Conservation (phyloP, 495 filamentous ascomycete genomes). For the Daldinia concentrica region DNA sequence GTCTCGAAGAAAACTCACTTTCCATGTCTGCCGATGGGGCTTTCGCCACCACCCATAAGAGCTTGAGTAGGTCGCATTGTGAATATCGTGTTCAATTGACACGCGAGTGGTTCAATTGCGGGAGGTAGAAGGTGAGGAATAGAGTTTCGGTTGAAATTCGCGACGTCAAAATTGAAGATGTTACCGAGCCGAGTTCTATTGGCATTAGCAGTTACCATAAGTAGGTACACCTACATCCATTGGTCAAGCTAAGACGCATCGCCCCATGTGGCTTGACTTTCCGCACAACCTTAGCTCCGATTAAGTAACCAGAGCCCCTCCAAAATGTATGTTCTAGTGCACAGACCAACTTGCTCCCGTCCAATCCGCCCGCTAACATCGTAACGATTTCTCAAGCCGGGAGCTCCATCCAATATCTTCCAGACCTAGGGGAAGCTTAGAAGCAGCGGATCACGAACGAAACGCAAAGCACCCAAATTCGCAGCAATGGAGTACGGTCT, state of each 20-base stretch:
- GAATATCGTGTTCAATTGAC: conserved; percentile 45
- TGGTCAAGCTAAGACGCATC: conserved; percentile 13
- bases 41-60: conserved; percentile 61
- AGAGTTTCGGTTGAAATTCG: conserved; percentile 40
- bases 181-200: not conserved
- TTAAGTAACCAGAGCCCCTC: not conserved
- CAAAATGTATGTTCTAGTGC: not conserved
- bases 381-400: conserved; percentile 24
- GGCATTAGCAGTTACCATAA: not conserved
- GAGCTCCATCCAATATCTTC: conserved; percentile 21
- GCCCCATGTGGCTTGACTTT: conserved; percentile 34
- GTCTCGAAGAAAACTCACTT: conserved; percentile 66
- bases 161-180: conserved; percentile 46
- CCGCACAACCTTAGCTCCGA: not conserved
- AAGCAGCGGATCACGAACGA: not conserved
- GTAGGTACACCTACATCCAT: not conserved
- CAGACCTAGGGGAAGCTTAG: conserved; percentile 6
- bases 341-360: not conserved
- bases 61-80: conserved; percentile 71
- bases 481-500: conserved; percentile 34
- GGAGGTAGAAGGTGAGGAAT: conserved; percentile 40
- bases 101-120: conserved; percentile 46
- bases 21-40: conserved; percentile 70
- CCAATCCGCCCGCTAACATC: not conserved
- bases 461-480: not conserved